These are phyloP conservation scores for Colletotrichum gigasporum DNA, from an alignment of 2,329 filamentous ascomycete species.

Conservation along the genomic window DNA sequence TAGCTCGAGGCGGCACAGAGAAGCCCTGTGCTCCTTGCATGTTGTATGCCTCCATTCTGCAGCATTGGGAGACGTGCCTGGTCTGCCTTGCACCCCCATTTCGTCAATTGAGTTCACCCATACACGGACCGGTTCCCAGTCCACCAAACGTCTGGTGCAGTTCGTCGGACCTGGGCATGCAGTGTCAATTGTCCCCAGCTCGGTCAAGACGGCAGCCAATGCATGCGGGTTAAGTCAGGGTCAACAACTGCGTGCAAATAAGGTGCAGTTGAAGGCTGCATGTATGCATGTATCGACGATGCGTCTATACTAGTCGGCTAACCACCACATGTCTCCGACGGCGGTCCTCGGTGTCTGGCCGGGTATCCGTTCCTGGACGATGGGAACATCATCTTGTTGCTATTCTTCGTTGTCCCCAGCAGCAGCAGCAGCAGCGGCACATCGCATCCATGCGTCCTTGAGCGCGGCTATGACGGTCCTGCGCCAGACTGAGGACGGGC, in stretches of 20 bases:
- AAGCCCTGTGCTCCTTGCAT: neutral
- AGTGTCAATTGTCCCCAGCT: neutral
- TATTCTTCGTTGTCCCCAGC: no score
- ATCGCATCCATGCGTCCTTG: no score
- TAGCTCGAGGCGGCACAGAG: neutral
- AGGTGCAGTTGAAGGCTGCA: conserved; percentile 17
- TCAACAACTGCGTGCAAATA: neutral
- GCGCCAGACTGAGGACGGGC: no score
- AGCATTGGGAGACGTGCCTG: neutral
- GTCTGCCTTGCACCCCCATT: neutral
- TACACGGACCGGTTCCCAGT: conserved; percentile 14
- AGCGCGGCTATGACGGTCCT: neutral
- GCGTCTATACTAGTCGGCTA: neutral
- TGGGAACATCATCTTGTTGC: neutral
- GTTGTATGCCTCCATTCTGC: neutral
- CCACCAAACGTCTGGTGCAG: neutral
- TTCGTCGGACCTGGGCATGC: conserved; percentile 5
- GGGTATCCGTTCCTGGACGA: no score
- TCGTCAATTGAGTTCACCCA: conserved; percentile 9
- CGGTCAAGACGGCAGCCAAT: conserved; percentile 15
- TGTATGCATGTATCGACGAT: conserved; percentile 1
- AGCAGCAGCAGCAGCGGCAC: no score
- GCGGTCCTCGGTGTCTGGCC: no score
- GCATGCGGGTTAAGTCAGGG: conserved; percentile 14
- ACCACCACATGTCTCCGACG: neutral